Conservation (phyloP, 345 rosid genomes). For the Hibiscus tridactylites region DNA sequence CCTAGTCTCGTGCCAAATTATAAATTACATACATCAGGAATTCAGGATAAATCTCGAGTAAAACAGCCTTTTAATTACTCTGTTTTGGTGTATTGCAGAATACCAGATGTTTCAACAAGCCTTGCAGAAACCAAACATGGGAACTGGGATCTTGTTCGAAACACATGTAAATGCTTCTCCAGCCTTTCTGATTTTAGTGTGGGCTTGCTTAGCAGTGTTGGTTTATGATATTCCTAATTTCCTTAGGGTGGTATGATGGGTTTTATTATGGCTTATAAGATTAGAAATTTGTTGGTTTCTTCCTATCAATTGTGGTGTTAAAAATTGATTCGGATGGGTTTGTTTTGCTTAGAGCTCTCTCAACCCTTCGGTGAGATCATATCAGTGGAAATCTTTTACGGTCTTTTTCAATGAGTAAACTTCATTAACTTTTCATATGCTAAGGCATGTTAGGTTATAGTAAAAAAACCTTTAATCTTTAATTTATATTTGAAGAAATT, state of each 20-base stretch:
- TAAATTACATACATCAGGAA: neutral
- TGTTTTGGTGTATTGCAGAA: slow-evolving; percentile 2
- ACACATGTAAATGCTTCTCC: neutral
- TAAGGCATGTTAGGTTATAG: neutral
- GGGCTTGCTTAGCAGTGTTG: neutral
- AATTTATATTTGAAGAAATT: neutral
- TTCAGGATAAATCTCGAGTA: neutral
- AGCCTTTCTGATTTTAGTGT: neutral
- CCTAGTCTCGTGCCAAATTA: neutral
- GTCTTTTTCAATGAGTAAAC: neutral
- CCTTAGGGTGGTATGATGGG: neutral
- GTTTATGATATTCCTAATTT: neutral
- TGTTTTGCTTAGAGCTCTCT: neutral
- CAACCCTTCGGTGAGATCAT: neutral
- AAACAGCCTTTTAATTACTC: neutral
- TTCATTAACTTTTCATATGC: neutral
- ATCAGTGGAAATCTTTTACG: neutral
- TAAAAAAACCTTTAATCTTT: neutral
- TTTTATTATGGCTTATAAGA: neutral
- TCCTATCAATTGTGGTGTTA: neutral
- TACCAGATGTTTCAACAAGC: neutral
- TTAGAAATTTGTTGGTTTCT: neutral
- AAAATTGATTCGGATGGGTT: neutral
- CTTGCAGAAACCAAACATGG: neutral
- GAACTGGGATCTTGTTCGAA: neutral